These are phyloP conservation scores for Aureobasidium vineae DNA, from an alignment of 2,329 filamentous ascomycete species.

Conservation along the genomic window DNA sequence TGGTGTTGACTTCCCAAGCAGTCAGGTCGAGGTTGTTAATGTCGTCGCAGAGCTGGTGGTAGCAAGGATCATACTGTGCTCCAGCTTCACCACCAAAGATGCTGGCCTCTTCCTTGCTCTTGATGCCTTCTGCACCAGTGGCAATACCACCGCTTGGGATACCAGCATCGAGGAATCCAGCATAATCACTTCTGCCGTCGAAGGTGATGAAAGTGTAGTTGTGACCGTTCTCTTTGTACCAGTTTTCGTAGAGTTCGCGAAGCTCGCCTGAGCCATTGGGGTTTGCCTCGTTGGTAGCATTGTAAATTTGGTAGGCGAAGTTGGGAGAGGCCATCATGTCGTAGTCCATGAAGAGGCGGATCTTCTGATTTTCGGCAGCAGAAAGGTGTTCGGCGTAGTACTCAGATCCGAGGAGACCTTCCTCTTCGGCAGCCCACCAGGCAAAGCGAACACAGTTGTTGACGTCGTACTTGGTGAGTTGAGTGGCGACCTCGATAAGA, in stretches of 20 bases:
- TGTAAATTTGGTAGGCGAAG: constrained; percentile 56
- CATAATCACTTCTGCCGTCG: constrained; percentile 77
- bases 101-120: constrained; percentile 63
- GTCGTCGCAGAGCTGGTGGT: constrained; percentile 55
- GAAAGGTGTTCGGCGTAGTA: constrained; percentile 55
- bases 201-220: constrained; percentile 72
- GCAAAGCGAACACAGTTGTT: constrained; percentile 67
- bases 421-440: constrained; percentile 65
- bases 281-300: constrained; percentile 39
- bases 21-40: constrained; percentile 54
- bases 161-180: constrained; percentile 63
- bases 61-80: constrained; percentile 56
- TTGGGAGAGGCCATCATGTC: constrained; percentile 69
- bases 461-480: constrained; percentile 68
- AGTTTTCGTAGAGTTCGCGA: constrained; percentile 65
- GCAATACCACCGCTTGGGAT: constrained; percentile 75
- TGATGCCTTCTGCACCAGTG: constrained; percentile 73
- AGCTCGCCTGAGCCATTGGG: constrained; percentile 62
- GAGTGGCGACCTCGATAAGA: constrained; percentile 58
- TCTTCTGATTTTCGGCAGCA: constrained; percentile 55
- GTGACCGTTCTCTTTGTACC: constrained; percentile 61
- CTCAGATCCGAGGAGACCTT: constrained; percentile 60
- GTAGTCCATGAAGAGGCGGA: constrained; percentile 67
- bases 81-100: constrained; percentile 70
- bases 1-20: constrained; percentile 56